These are phyloP conservation scores for Symbiodinium natans DNA, from an alignment of 73 alveolate genomes.

Conservation along the genomic window DNA sequence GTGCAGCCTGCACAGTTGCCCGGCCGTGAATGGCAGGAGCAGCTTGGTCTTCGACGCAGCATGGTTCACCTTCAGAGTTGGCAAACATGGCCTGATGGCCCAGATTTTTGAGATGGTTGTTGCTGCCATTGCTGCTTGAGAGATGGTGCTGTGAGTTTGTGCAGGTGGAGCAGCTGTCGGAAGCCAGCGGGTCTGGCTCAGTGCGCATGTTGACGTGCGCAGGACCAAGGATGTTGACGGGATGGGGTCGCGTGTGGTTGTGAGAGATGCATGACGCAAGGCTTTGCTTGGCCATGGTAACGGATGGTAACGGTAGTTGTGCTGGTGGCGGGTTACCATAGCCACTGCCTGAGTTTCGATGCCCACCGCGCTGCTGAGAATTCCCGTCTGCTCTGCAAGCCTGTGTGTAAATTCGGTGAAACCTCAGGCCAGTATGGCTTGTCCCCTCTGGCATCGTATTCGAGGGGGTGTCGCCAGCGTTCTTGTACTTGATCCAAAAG, in stretches of 20 bases:
- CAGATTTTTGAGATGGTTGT: background rate
- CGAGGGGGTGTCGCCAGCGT: conserved; percentile 92
- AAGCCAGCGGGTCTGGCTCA: conserved; percentile 77
- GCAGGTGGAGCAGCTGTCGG: conserved; percentile 85
- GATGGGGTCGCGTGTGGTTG: too few relatives aligned
- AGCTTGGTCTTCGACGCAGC: conserved; percentile 51
- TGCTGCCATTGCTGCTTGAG: too few relatives aligned
- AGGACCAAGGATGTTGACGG: too few relatives aligned
- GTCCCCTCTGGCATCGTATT: conserved; percentile 89
- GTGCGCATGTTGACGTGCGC: conserved; percentile 90
- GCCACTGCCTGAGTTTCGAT: background rate
- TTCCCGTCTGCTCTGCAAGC: too few relatives aligned
- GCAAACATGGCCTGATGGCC: conserved; percentile 41
- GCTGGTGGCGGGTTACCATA: conserved; percentile 85
- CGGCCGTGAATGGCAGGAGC: background rate
- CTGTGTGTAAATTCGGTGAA: background rate
- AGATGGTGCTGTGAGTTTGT: too few relatives aligned
- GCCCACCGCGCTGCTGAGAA: too few relatives aligned
- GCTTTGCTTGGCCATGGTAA: conserved; percentile 90
- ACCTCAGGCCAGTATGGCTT: conserved; percentile 65
- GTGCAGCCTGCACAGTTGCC: too few relatives aligned
- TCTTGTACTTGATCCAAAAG: conserved; percentile 87
- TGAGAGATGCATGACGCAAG: too few relatives aligned
- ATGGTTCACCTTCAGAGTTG: conserved; percentile 83
- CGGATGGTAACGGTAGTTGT: too few relatives aligned